phyloP scores from a whole-genome alignment of 768 basidiomycete species.

The Crucibulum laeve region DNA sequence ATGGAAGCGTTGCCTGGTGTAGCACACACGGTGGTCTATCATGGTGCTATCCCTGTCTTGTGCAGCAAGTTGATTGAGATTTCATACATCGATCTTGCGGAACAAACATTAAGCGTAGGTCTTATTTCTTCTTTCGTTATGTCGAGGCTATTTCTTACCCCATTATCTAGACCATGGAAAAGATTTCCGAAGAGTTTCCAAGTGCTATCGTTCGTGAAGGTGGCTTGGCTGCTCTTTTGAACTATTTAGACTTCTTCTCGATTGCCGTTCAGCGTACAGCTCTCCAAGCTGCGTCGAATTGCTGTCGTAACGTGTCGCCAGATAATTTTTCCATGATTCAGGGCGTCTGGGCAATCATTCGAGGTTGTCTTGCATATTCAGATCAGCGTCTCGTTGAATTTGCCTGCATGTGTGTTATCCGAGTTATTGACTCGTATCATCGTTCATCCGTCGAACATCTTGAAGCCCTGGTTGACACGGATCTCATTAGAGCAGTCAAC shows the following conservation, averaged over 20 bases:
- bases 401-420: conserved; percentile 91
- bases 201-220: conserved; percentile 95
- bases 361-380: conserved; percentile 86
- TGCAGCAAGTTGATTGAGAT: conserved; percentile 98
- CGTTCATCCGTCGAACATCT: conserved; percentile 82
- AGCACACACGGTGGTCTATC: conserved; percentile 95
- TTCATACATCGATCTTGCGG: conserved; percentile 95
- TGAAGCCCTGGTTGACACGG: conserved; percentile 78
- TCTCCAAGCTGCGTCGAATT: conserved; percentile 93
- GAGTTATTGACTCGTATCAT: conserved; percentile 89
- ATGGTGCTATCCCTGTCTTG: conserved; percentile 96
- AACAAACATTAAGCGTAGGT: conserved; percentile 94
- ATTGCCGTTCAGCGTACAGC: conserved; percentile 97
- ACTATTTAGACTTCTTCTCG: conserved; percentile 97
- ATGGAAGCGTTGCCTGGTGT: conserved; percentile 99
- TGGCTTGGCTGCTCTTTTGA: conserved; percentile 87
- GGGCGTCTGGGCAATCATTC: conserved; percentile 89
- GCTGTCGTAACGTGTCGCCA: conserved; percentile 86
- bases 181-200: conserved; percentile 97
- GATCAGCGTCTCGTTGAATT: conserved; percentile 98
- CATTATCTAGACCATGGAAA: conserved; percentile 79
- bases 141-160: conserved; percentile 13
- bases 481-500: conserved; percentile 79
- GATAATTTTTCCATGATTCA: conserved; percentile 89
- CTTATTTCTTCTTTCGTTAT: conserved; percentile 10